Percentiles rank a stretch among this genome's conserved stretches.
These are phyloP conservation scores for Endoconidiophora laricicola DNA, from an alignment of 2,329 filamentous ascomycete species.

Conservation along the genomic window DNA sequence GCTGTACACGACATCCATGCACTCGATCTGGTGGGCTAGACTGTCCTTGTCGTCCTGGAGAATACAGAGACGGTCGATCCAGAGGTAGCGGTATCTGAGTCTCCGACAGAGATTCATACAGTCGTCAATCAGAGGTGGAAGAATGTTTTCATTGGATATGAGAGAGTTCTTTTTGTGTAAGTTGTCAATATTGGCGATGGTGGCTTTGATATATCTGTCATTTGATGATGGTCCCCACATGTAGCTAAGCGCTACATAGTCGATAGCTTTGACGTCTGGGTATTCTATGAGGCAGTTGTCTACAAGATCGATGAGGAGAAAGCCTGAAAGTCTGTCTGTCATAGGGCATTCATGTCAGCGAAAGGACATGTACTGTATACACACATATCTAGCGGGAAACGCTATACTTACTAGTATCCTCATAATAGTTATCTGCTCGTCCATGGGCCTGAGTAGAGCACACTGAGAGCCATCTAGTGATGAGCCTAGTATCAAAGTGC, in stretches of 20 bases:
- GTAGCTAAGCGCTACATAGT: constrained; percentile 29
- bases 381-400: neutral
- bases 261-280: neutral
- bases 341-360: no score
- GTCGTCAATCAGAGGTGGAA: constrained; percentile 19
- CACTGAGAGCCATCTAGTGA: constrained; percentile 1
- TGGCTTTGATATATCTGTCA: constrained; percentile 14
- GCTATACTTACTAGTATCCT: neutral
- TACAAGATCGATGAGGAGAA: neutral
- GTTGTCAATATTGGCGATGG: neutral
- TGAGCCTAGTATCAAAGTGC: neutral
- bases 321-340: neutral
- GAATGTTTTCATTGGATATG: neutral
- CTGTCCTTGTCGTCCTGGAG: constrained; percentile 26
- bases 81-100: constrained; percentile 26
- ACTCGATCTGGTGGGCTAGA: constrained; percentile 22
- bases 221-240: constrained; percentile 18
- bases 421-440: neutral
- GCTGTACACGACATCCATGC: constrained; percentile 29
- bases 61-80: constrained; percentile 30
- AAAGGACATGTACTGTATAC: neutral
- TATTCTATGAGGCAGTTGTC: neutral
- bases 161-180: neutral
- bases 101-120: constrained; percentile 27
- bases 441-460: neutral